Base-by-base conservation (phyloP, 331 rosid species). In the Quercus lobata region DNA sequence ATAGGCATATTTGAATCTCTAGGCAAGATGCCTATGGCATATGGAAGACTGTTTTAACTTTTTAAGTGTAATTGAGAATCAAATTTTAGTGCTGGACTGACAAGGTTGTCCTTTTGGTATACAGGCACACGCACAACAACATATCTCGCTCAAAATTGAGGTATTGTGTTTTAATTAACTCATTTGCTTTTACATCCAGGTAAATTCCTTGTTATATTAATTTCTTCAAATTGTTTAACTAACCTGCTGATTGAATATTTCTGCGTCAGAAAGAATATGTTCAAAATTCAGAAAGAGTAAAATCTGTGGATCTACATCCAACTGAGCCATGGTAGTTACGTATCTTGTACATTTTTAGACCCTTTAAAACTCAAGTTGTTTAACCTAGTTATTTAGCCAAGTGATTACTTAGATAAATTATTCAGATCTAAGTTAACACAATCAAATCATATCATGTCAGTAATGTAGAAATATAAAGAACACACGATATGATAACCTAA, bases 241-340 rank as follows among this genome's bases (percentile, higher is more conserved):
- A 14, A 78, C 61, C 44, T 32, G 41, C 46, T 69, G 27, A 29
- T 7, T 75, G n/a, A 37, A 37, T 37, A 27, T 80, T 80, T 87
- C 18, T 79, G 72, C 2, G 44, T 71, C 90, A 94, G 97, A 83
- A 83, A 73, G 89, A 91, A 61, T 92, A 88, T 76, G 87, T 89
- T 69, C 94, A 89, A 71, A 82, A 90, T 81, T 75, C 90, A 2
- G 93, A 89, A 79, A 87, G 98, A 89, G 94, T 91, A 49, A 92
- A 94, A 73, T 94, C 97, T 30, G 92, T 94, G 74, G 94, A 94
- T 81, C 76, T 92, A 17, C 97, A 92, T 83, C 98, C 98, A 76
- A 86, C 90, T 78, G 90, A 94, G 54, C 97, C 98, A 89, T 91
- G 97, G 98, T 92, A 86, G 75, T 69, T 49, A 30, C 60, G 35